Conservation (phyloP, 2,329 filamentous ascomycete genomes). For the Ampelomyces quisqualis region DNA sequence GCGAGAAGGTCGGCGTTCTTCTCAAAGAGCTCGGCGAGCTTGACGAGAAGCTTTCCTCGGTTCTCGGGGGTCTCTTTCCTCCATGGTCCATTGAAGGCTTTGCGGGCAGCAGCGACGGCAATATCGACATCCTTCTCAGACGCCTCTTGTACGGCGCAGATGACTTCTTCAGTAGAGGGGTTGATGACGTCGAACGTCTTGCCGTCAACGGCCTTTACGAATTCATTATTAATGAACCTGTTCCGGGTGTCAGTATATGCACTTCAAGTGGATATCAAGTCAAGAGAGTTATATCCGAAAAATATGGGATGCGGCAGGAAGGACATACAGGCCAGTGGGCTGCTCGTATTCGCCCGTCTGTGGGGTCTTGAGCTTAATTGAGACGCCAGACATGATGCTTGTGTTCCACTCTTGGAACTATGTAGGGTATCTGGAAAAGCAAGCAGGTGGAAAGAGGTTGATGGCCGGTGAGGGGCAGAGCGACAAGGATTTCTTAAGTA, state of each 20-base stretch:
- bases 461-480: conserved; percentile 20
- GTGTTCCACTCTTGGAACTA: conserved; percentile 13
- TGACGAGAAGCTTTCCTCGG: conserved; percentile 68
- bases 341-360: conserved; percentile 60
- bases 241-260: conserved; percentile 16
- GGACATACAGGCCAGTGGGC: conserved; percentile 56
- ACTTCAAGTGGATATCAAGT: not conserved
- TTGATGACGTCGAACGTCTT: conserved; percentile 93
- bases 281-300: conserved; percentile 12
- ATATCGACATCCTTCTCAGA: conserved; percentile 82
- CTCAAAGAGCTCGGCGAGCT: conserved; percentile 78
- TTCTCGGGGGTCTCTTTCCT: conserved; percentile 65
- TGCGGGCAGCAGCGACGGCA: conserved; percentile 81
- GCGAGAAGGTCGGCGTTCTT: conserved; percentile 75
- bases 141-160: conserved; percentile 78
- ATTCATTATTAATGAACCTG: conserved; percentile 93
- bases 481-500: conserved; percentile 35
- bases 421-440: conserved; percentile 30
- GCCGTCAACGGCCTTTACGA: conserved; percentile 78
- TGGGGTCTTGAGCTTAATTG: conserved; percentile 67
- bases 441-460: conserved; percentile 9
- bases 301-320: not conserved
- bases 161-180: conserved; percentile 80
- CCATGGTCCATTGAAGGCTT: conserved; percentile 78
- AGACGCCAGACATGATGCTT: conserved; percentile 48